Evolutionary conservation across 768 basidiomycete genomes (phyloP).

Genomic region (Gyrodon lividus): DNA sequence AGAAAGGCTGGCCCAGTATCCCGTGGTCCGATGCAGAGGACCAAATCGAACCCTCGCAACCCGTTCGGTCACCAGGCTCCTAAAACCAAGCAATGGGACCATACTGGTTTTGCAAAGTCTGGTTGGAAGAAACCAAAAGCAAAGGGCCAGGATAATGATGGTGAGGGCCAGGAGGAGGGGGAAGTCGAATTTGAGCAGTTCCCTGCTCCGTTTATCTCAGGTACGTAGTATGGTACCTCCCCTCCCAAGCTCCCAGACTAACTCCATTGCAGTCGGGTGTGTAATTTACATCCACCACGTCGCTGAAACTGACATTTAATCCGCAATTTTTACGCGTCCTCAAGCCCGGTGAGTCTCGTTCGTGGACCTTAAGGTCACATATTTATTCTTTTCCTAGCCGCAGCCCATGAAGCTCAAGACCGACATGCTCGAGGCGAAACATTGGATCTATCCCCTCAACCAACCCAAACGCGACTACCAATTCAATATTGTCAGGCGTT

Average conservation of each 20-base stretch:
- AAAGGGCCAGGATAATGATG: constrained; percentile 56
- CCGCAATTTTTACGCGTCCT: constrained; percentile 1
- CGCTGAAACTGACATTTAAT: constrained; percentile 5
- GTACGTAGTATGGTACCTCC: constrained; percentile 42
- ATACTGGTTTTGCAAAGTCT: constrained; percentile 81
- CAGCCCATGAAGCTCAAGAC: constrained; percentile 74
- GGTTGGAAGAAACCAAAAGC: constrained; percentile 57
- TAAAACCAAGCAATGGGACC: constrained; percentile 88
- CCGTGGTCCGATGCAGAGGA: constrained; percentile 39
- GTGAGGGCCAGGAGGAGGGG: constrained; percentile 58
- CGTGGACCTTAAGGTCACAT: background rate
- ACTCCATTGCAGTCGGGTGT: constrained; percentile 48
- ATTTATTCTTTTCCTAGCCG: constrained; percentile 40
- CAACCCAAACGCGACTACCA: constrained; percentile 89
- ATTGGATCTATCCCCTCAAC: constrained; percentile 93
- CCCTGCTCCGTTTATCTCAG: constrained; percentile 71
- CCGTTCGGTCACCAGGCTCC: constrained; percentile 54
- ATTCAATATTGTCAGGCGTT: constrained; percentile 84
- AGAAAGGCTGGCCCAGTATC: constrained; percentile 27
- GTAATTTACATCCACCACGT: constrained; percentile 22
- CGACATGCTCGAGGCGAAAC: constrained; percentile 75
- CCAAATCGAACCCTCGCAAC: constrained; percentile 40
- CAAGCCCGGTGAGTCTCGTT: constrained; percentile 31
- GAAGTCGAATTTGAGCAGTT: constrained; percentile 76
- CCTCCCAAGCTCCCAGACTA: constrained; percentile 9